A percentile compares a stretch with the other conserved stretches of the same genome.
phyloP scores from a whole-genome alignment of 495 filamentous ascomycete genomes.

The Lindgomyces ingoldianus region DNA sequence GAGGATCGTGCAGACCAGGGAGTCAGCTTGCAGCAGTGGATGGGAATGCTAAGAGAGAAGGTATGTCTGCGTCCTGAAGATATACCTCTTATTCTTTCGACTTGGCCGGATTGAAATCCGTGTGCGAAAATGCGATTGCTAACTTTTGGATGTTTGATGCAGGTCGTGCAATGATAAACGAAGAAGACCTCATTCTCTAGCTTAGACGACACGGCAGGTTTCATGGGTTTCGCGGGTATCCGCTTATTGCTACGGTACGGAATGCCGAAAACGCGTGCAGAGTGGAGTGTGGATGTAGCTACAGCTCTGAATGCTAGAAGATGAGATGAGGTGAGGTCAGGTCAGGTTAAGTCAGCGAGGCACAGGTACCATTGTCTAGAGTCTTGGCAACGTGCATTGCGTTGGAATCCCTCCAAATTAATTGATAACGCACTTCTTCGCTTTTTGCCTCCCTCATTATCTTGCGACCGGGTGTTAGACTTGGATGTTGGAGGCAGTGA shows the following conservation, averaged over 20 bases:
- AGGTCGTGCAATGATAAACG: constrained; percentile 33
- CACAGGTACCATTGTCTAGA: background rate
- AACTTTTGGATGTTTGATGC: background rate
- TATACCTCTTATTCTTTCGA: constrained; percentile 29
- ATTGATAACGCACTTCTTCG: too few species aligned
- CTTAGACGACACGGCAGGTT: background rate
- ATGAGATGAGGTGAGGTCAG: background rate
- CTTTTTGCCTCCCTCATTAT: too few species aligned
- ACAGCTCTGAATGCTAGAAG: background rate
- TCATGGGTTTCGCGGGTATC: too few species aligned
- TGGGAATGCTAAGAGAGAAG: constrained; percentile 92
- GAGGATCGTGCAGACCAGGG: constrained; percentile 95
- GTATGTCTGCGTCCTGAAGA: constrained; percentile 55
- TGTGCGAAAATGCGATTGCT: background rate
- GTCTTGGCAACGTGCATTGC: background rate
- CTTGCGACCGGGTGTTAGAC: too few species aligned
- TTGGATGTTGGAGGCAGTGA: too few species aligned
- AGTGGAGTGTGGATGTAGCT: background rate
- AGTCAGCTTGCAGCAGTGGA: constrained; percentile 88
- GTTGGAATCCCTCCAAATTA: background rate
- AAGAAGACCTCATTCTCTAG: background rate
- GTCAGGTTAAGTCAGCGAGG: background rate
- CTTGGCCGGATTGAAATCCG: constrained; percentile 29
- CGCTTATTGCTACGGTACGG: background rate
- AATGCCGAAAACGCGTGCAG: too few species aligned